Evolutionary conservation across 345 rosid species (phyloP).

Genomic region (Lagerstroemia speciosa): DNA sequence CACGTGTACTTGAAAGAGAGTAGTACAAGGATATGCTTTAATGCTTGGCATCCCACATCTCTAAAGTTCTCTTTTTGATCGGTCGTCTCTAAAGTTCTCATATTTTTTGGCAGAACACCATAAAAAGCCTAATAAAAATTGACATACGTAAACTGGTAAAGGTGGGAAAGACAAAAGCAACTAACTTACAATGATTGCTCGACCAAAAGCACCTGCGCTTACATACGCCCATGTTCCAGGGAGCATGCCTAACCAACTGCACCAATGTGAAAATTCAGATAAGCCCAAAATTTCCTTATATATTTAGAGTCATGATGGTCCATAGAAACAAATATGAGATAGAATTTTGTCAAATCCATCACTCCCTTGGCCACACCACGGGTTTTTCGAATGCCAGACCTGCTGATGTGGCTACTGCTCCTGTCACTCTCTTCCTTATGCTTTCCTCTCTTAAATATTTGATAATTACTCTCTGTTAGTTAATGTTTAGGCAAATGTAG

Average conservation of each 20-base stretch:
- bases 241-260: constrained; percentile 98
- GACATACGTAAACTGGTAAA: neutral
- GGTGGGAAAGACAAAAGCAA: neutral
- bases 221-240: constrained; percentile 99
- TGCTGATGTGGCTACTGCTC: too few relatives aligned
- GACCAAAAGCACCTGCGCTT: constrained; percentile 91
- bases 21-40: neutral
- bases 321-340: too few relatives aligned
- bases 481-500: too few relatives aligned
- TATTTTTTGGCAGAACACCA: neutral
- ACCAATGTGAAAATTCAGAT: constrained; percentile 10
- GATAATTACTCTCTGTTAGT: too few relatives aligned
- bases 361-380: too few relatives aligned
- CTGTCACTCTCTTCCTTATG: too few relatives aligned
- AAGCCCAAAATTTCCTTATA: neutral
- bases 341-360: too few relatives aligned
- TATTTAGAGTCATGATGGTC: too few relatives aligned
- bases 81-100: neutral
- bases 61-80: neutral
- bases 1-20: neutral
- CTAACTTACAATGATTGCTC: constrained; percentile 78
- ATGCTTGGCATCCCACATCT: neutral
- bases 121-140: neutral
- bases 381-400: too few relatives aligned
- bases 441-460: too few relatives aligned